Conservation (phyloP, 805 yeast species). For the Starmerella kuoi region DNA sequence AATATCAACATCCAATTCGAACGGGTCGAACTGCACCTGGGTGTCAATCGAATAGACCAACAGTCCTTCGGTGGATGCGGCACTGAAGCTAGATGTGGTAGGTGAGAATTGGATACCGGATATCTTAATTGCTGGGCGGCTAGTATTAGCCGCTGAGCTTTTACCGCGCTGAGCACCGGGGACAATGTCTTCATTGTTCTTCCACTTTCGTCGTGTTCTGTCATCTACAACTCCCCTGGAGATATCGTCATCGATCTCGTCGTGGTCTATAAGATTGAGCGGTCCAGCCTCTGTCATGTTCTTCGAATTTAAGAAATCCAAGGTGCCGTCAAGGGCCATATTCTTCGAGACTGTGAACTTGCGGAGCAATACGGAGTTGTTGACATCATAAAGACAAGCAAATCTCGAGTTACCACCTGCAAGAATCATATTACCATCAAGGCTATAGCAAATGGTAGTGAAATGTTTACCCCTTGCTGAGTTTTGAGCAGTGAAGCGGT, state of each 20-base stretch:
- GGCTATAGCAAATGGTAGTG: conserved; percentile 67
- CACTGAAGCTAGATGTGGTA: conserved; percentile 79
- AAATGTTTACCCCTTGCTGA: conserved; percentile 77
- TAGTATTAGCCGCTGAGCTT: conserved; percentile 57
- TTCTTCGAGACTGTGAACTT: conserved; percentile 77
- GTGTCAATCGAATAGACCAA: conserved; percentile 68
- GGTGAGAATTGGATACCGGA: conserved; percentile 75
- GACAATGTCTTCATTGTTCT: conserved; percentile 41
- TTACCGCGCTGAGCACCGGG: conserved; percentile 88
- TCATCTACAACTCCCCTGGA: conserved; percentile 49
- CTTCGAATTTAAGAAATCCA: conserved; percentile 61
- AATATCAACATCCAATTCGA: conserved; percentile 82
- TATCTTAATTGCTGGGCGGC: conserved; percentile 74
- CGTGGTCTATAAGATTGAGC: conserved; percentile 64
- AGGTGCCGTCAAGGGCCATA: conserved; percentile 84
- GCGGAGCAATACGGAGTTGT: conserved; percentile 72
- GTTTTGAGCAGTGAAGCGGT: conserved; percentile 67
- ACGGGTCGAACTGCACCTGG: conserved; percentile 70
- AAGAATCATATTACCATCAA: conserved; percentile 75
- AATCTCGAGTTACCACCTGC: conserved; percentile 93
- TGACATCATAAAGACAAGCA: conserved; percentile 80
- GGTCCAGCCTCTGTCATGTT: conserved; percentile 84
- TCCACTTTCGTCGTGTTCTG: conserved; percentile 11
- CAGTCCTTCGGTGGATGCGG: conserved; percentile 90
- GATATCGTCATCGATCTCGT: conserved; percentile 73